Percentiles rank a stretch among this genome's conserved stretches.
Conservation (phyloP, 2,329 filamentous ascomycete species). For the Botrytis aclada region DNA sequence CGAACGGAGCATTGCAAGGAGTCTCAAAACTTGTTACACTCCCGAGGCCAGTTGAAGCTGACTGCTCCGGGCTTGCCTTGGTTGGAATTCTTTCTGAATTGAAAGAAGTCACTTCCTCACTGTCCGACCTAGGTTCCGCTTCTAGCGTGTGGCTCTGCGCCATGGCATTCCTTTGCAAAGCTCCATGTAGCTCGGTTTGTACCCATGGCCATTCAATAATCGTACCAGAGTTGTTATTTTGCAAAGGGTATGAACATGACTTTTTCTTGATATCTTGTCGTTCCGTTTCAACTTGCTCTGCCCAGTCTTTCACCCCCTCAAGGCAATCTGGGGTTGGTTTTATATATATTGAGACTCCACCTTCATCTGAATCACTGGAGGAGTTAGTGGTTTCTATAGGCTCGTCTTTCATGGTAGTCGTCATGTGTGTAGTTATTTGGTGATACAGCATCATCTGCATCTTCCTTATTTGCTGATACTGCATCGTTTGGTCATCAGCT, state of each 20-base stretch:
- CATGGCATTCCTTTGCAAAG: too few relatives aligned
- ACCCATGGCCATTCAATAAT: conserved; percentile 7
- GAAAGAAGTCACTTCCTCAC: neutral
- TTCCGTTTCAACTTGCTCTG: neutral
- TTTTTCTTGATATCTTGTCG: neutral
- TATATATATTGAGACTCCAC: neutral
- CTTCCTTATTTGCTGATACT: neutral
- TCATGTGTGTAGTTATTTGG: neutral
- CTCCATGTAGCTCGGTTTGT: neutral
- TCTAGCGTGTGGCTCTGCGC: too few relatives aligned
- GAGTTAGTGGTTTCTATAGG: neutral
- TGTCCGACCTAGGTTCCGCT: neutral
- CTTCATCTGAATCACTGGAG: neutral
- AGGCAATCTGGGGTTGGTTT: neutral
- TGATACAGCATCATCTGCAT: too few relatives aligned
- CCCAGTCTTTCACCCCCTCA: neutral
- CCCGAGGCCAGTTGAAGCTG: neutral
- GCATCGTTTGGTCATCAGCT: neutral
- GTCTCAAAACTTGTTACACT: neutral
- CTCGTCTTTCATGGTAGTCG: neutral
- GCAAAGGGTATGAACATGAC: neutral
- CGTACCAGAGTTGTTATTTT: neutral
- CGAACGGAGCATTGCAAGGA: neutral
- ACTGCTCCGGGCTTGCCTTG: neutral
- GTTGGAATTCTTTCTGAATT: neutral